Conservation (phyloP, 176 grass and related monocot species). For the Alopecurus myosuroides region DNA sequence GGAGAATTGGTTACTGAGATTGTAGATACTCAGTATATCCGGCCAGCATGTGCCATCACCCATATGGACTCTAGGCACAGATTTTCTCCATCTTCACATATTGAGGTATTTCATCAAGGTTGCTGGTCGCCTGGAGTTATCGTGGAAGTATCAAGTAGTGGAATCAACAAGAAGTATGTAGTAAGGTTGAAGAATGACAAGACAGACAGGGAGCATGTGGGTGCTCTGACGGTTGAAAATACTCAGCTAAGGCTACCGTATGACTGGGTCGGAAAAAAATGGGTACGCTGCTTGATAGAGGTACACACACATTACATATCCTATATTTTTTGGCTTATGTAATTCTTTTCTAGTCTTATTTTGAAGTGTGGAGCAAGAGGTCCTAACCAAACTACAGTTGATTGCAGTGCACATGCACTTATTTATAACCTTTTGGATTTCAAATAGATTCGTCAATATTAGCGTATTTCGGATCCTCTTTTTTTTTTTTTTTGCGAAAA, state of each 20-base stretch:
- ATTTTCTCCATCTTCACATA: constrained; percentile 21
- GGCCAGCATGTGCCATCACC: neutral
- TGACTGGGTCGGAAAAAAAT: constrained; percentile 22
- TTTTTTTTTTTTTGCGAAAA: too few relatives aligned
- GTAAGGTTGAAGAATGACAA: neutral
- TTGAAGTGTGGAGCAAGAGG: neutral
- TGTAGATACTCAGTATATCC: constrained; percentile 34
- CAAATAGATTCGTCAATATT: neutral
- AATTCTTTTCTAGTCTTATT: neutral
- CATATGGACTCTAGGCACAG: neutral
- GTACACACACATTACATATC: neutral
- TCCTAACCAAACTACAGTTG: neutral
- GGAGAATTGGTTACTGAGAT: constrained; percentile 18
- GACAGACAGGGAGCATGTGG: neutral
- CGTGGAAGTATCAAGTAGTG: constrained; percentile 4
- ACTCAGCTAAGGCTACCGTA: constrained; percentile 17
- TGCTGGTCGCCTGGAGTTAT: constrained; percentile 38
- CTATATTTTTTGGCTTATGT: neutral
- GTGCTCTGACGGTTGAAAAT: constrained; percentile 30
- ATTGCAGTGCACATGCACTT: neutral
- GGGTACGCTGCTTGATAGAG: neutral
- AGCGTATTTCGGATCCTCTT: neutral
- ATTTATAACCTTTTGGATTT: neutral
- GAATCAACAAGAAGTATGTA: constrained; percentile 22
- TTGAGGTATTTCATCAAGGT: constrained; percentile 18